Evolutionary conservation across 805 yeast species (phyloP).

Genomic region (Candida loeiensis): DNA sequence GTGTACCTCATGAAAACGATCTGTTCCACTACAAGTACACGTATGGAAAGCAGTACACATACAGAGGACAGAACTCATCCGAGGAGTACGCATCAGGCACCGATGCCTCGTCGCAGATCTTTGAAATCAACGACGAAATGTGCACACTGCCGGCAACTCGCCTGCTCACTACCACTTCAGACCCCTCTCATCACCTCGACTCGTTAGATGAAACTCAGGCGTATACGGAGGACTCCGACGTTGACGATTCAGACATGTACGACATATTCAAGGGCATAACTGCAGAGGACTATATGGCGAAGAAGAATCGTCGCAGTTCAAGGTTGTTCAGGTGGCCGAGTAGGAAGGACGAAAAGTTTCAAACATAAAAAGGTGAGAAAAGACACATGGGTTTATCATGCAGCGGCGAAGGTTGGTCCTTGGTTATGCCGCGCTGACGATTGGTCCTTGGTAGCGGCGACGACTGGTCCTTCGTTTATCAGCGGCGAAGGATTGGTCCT

Average conservation of each 20-base stretch:
- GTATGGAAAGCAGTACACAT: not conserved
- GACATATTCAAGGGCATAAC: conserved; percentile 6
- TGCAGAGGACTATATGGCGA: conserved; percentile 1
- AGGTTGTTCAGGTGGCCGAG: not conserved
- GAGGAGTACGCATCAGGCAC: conserved; percentile 4
- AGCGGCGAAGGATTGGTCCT: too few relatives aligned
- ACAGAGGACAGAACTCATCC: conserved; percentile 3
- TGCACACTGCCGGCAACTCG: conserved; percentile 8
- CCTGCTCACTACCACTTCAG: conserved; percentile 6
- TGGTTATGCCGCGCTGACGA: too few relatives aligned
- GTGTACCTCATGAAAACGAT: not conserved
- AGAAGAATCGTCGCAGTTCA: not conserved
- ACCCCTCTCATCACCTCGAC: conserved; percentile 1
- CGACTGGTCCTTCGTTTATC: too few relatives aligned
- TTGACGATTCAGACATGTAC: conserved; percentile 6
- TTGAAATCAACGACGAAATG: conserved; percentile 9
- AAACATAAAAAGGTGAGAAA: too few relatives aligned
- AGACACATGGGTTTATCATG: not conserved
- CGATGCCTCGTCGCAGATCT: conserved; percentile 7
- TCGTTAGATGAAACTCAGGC: conserved; percentile 1
- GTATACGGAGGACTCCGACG: conserved; percentile 5
- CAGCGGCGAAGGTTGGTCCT: too few relatives aligned
- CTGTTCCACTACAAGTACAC: not conserved
- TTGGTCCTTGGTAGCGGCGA: too few relatives aligned
- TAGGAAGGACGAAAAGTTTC: not conserved